A percentile compares a stretch with the other conserved stretches of the same genome.
Evolutionary conservation across 1,284 basidiomycete species (phyloP).

Genomic region (Puccinia triticina): DNA sequence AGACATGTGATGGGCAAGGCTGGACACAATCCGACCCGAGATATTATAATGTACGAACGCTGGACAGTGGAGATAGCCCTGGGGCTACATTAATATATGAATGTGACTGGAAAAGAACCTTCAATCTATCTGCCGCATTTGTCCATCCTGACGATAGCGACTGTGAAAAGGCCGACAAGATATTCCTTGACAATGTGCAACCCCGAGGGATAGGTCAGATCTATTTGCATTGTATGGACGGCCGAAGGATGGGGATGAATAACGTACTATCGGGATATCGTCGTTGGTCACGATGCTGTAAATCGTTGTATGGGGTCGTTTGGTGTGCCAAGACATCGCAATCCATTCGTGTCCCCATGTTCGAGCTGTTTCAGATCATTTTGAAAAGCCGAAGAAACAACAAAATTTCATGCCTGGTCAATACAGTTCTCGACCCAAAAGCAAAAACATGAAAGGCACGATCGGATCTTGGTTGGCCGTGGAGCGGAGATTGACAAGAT

Average conservation of each 20-base stretch:
- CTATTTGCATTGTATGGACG: background rate
- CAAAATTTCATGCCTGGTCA: background rate
- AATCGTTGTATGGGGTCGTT: background rate
- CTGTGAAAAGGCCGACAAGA: slow-evolving; percentile 4
- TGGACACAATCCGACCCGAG: too few relatives aligned
- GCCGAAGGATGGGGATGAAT: background rate
- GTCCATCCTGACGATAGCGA: slow-evolving; percentile 29
- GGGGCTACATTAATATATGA: too few relatives aligned
- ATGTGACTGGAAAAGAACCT: background rate
- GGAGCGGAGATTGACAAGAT: too few relatives aligned
- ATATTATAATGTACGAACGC: too few relatives aligned
- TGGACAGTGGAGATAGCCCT: too few relatives aligned
- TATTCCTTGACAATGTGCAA: background rate
- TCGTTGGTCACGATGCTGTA: slow-evolving; percentile 29
- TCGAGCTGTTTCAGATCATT: background rate
- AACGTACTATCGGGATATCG: slow-evolving; percentile 18
- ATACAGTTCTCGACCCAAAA: background rate
- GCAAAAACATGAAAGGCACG: background rate
- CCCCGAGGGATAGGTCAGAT: background rate
- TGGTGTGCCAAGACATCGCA: slow-evolving; percentile 5
- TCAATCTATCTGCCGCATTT: slow-evolving; percentile 13
- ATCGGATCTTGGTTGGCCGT: background rate
- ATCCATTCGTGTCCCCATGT: slow-evolving; percentile 26
- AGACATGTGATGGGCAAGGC: too few relatives aligned
- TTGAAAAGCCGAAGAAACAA: background rate